phyloP scores from a whole-genome alignment of 2,329 filamentous ascomycete species.

The Talaromyces sp. region DNA sequence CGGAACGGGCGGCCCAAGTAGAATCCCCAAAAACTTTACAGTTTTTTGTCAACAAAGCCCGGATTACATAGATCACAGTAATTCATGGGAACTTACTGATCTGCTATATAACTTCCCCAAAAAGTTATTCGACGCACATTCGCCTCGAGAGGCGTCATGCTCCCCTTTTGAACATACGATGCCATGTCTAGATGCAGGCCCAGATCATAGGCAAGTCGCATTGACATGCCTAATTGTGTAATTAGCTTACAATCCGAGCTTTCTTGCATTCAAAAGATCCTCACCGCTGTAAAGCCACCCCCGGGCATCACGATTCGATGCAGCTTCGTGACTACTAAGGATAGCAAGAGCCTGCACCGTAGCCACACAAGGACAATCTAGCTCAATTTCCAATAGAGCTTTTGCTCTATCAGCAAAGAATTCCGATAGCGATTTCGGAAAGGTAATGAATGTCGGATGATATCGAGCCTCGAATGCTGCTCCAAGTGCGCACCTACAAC shows the following conservation, averaged over 20 bases:
- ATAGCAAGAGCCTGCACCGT: conserved; percentile 46
- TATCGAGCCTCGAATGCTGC: conserved; percentile 42
- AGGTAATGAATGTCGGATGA: conserved; percentile 40
- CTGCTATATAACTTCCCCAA: conserved; percentile 42
- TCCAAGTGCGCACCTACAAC: conserved; percentile 37
- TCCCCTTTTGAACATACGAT: conserved; percentile 36
- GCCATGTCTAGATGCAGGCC: conserved; percentile 41
- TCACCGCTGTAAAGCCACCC: conserved; percentile 46
- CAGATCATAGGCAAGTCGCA: conserved; percentile 43
- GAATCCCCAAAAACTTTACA: conserved; percentile 38
- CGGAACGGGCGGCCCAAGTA: conserved; percentile 41
- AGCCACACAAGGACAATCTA: conserved; percentile 45
- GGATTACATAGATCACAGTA: not conserved
- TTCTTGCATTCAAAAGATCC: conserved; percentile 6
- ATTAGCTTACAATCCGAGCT: not conserved
- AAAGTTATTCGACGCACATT: conserved; percentile 38
- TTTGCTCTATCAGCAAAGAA: conserved; percentile 42
- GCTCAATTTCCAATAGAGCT: conserved; percentile 43
- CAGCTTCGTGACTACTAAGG: conserved; percentile 43
- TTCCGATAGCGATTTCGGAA: conserved; percentile 32
- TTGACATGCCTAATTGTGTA: conserved; percentile 36
- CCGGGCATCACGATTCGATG: conserved; percentile 40
- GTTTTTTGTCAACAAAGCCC: not conserved
- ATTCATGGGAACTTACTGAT: conserved; percentile 28
- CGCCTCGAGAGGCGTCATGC: conserved; percentile 36